phyloP scores from a whole-genome alignment of 805 yeast genomes.

The Candida verbasci region DNA sequence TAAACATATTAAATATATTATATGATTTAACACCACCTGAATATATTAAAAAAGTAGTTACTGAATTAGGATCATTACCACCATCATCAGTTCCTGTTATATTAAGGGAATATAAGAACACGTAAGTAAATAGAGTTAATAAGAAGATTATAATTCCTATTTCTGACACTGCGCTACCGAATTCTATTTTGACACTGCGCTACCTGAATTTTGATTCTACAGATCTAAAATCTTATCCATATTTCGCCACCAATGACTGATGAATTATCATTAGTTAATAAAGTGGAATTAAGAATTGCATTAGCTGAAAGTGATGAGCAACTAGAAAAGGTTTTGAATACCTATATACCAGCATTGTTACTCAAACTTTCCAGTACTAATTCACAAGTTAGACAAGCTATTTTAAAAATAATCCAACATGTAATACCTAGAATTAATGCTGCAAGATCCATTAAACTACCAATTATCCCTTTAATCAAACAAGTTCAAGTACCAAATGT shows the following conservation, averaged over 20 bases:
- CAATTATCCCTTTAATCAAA: slow-evolving; percentile 54
- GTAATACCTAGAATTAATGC: slow-evolving; percentile 63
- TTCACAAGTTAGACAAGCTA: slow-evolving; percentile 59
- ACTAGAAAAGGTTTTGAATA: slow-evolving; percentile 53
- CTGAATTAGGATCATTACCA: slow-evolving; percentile 94
- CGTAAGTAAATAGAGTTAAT: slow-evolving; percentile 9
- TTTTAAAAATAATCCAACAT: slow-evolving; percentile 63
- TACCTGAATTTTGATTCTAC: no score
- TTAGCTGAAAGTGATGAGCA: slow-evolving; percentile 65
- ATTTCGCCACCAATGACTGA: slow-evolving; percentile 22
- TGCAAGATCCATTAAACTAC: slow-evolving; percentile 52
- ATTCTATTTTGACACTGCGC: no score
- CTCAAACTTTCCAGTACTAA: slow-evolving; percentile 74
- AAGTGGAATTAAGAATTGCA: slow-evolving; percentile 79
- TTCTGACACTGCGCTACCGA: no score
- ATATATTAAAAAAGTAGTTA: slow-evolving; percentile 88
- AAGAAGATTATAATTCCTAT: no score
- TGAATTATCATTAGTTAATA: slow-evolving; percentile 61
- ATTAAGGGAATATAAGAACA: slow-evolving; percentile 78
- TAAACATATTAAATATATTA: slow-evolving; percentile 78
- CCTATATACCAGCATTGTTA: slow-evolving; percentile 72
- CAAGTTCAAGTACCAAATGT: slow-evolving; percentile 61
- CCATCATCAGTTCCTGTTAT: slow-evolving; percentile 98
- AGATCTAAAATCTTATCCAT: no score
- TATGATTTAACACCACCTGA: slow-evolving; percentile 94